Conservation (phyloP, 805 yeast species). For the Cyberlindnera maclurae region DNA sequence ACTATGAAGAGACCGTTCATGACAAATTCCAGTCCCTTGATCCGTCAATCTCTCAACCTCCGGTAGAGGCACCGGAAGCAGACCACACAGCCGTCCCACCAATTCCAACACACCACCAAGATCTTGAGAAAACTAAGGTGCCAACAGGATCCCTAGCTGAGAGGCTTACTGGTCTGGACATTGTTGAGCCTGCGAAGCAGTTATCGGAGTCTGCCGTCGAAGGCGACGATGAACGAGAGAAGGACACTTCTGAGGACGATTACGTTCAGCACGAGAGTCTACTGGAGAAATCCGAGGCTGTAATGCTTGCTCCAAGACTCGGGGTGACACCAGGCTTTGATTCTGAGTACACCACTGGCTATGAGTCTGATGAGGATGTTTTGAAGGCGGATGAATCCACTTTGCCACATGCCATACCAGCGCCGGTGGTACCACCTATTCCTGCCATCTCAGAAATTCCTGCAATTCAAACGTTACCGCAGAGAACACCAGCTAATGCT, state of each 20-base stretch:
- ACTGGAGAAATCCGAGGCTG: slow-evolving; percentile 14
- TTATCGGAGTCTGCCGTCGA: slow-evolving; percentile 24
- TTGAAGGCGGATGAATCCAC: no score
- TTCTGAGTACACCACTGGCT: slow-evolving; percentile 44
- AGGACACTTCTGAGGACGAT: slow-evolving; percentile 19
- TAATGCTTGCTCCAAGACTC: slow-evolving; percentile 7
- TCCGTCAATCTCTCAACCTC: slow-evolving; percentile 1
- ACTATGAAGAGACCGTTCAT: slow-evolving; percentile 1
- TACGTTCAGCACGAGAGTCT: slow-evolving; percentile 16
- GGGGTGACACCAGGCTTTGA: slow-evolving; percentile 11
- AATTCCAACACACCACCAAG: neutral
- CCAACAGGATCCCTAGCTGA: slow-evolving; percentile 9
- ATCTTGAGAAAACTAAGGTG: slow-evolving; percentile 1
- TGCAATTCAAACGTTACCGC: no score
- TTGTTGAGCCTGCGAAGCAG: slow-evolving; percentile 5
- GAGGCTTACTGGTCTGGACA: slow-evolving; percentile 12
- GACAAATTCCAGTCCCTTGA: neutral
- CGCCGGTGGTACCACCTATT: no score
- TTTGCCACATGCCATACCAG: no score
- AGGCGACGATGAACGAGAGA: slow-evolving; percentile 26
- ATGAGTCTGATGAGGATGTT: slow-evolving; percentile 60
- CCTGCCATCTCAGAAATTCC: no score
- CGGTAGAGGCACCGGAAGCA: neutral
- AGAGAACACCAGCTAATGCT: no score
- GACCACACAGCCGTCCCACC: neutral